Conservation (phyloP, 306 rosid genomes). For the Comarum palustre region DNA sequence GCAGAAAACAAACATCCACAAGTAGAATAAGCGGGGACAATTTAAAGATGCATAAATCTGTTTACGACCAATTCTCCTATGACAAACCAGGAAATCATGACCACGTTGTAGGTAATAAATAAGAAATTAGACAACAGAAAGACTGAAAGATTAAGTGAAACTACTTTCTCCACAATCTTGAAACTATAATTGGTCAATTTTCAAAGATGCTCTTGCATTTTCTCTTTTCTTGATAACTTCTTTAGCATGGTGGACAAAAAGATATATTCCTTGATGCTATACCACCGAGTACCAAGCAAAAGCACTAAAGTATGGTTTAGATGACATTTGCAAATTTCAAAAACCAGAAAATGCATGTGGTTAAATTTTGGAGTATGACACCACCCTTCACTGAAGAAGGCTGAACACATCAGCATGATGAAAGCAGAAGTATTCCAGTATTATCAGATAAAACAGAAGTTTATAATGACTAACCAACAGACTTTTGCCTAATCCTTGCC, state of each 20-base stretch:
- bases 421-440: neutral
- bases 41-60: neutral
- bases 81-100: neutral
- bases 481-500: slow-evolving; percentile 89
- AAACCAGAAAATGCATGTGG: neutral
- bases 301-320: neutral
- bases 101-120: neutral
- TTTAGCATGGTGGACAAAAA: neutral
- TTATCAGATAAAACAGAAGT: neutral
- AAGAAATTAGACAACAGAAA: neutral
- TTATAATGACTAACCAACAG: slow-evolving; percentile 40
- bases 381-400: neutral
- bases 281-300: neutral
- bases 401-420: neutral
- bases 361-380: neutral
- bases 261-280: neutral
- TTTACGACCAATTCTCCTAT: neutral
- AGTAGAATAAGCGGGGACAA: neutral
- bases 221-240: neutral
- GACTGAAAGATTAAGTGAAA: neutral
- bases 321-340: neutral
- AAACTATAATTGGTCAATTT: neutral
- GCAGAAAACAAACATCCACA: neutral
- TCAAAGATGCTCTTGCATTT: neutral
- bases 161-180: neutral